Evolutionary conservation across 139 green algal genomes (phyloP).

Genomic region (Deuterostichococcus epilithicus): DNA sequence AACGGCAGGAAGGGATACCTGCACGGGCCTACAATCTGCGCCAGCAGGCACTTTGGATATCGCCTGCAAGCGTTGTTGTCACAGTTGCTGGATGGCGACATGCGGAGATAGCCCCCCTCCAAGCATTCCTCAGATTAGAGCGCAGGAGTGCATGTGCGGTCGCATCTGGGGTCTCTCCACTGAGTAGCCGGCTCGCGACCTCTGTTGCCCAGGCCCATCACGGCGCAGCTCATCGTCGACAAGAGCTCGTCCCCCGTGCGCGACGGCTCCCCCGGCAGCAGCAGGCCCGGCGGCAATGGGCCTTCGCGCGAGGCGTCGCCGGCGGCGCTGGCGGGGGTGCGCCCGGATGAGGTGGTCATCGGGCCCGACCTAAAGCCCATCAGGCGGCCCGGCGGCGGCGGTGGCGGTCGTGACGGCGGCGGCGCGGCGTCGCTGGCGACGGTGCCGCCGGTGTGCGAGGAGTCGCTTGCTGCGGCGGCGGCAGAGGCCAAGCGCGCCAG

Average conservation of each 20-base stretch:
- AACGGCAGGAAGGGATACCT: too few species aligned
- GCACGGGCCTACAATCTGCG: too few species aligned
- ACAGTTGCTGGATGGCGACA: too few species aligned
- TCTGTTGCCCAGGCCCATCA: background rate
- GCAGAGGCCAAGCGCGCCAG: constrained; percentile 7
- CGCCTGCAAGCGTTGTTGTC: too few species aligned
- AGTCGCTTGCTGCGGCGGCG: constrained; percentile 12
- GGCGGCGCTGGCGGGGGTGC: too few species aligned
- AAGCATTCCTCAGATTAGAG: too few species aligned
- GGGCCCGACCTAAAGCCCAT: background rate
- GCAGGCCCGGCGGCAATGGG: background rate
- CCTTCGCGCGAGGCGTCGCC: too few species aligned
- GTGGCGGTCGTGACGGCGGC: background rate
- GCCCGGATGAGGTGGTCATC: constrained; percentile 3
- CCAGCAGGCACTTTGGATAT: too few species aligned
- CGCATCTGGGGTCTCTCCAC: too few species aligned
- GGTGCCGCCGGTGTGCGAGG: constrained; percentile 19
- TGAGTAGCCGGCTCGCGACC: too few species aligned
- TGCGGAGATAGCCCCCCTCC: too few species aligned
- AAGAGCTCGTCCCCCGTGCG: background rate
- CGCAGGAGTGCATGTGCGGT: too few species aligned
- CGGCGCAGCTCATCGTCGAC: background rate
- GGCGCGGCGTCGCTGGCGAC: constrained; percentile 5
- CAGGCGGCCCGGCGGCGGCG: background rate
- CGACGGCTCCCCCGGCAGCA: background rate